Base-by-base conservation (phyloP, 768 basidiomycete genomes). In the Lactarius psammicola region DNA sequence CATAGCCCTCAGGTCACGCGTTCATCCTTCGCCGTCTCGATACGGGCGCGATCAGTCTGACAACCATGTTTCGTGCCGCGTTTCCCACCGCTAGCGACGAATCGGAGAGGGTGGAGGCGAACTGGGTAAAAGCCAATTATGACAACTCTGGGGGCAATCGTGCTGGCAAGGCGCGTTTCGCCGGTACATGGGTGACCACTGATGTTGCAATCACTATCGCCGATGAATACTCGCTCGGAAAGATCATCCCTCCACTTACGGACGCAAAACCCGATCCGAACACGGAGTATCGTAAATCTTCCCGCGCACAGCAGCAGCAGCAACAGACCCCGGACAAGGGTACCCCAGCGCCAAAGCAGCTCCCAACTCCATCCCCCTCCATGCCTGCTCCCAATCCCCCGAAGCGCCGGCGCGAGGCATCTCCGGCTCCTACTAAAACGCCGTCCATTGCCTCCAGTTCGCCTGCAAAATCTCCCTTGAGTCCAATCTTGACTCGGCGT, bases 11-110 rank as follows among this genome's bases (percentile, higher is more conserved):
- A 17, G 87, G 89, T 40, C 95, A 98, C 77, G 94, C 95, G 28
- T 98, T 97, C 75, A 92, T 98, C 73, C 87, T 98, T 40, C 87
- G 95, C 54, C 87, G 95, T 62, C 95, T 91, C 71, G 95, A 98
- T 77, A 96, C 95, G 3, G 88, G 91, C 65, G 94, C 94, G 23
- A 85, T 98, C 77, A 91, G 89, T 69, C 84, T 95, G 11, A 96
- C 95, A 11, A 96, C 95, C 63, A 96, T 98, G 94, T 96, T 92
- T 79, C 91, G 94, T 65, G 94, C 94, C 9, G 94, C 94, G 0
- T 98, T 94, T 76, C 95, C 95, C 11, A 84, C 81, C 44, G 90
- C 94, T 4, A 78, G 80, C 51, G 92, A 94, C 1, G 78, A 82
- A 56, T 86, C 89, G 20, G 95, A 98, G 76, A 88, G 85, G 75